Conservation (phyloP, 176 grass and related monocot genomes). For the Aegilops umbellulata region DNA sequence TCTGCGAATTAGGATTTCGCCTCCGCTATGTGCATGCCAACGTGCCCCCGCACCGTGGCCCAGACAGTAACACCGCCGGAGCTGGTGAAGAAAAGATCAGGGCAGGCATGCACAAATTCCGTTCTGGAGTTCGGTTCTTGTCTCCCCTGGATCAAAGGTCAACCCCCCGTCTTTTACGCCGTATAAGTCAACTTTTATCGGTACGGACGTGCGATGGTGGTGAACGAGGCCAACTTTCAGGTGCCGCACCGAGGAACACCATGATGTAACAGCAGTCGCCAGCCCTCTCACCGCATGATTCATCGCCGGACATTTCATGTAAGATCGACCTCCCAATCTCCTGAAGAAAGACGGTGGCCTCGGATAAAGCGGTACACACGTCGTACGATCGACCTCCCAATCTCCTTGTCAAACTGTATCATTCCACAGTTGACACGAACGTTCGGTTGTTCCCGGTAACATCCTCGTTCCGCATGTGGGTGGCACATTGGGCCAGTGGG, state of each 20-base stretch:
- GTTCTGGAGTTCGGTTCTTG: slow-evolving; percentile 31
- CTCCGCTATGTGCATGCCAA: not conserved
- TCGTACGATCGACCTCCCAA: not conserved
- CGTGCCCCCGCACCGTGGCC: not conserved
- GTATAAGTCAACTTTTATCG: not conserved
- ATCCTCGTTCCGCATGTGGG: not conserved
- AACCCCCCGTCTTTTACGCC: slow-evolving; percentile 5
- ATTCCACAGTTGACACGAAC: too few species aligned
- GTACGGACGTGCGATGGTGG: slow-evolving; percentile 1
- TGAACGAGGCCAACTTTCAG: slow-evolving; percentile 4
- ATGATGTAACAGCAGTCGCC: not conserved
- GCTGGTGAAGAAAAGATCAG: slow-evolving; percentile 1
- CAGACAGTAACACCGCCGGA: not conserved
- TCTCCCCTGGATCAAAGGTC: not conserved
- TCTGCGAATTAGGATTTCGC: not conserved
- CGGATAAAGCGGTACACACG: not conserved
- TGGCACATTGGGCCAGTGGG: not conserved
- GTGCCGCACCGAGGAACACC: slow-evolving; percentile 19
- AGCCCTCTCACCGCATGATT: not conserved
- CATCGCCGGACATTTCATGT: not conserved
- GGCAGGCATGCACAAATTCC: not conserved
- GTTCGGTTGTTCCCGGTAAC: too few species aligned
- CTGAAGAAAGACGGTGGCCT: not conserved
- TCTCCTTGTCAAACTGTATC: not conserved
- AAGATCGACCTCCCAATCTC: too few species aligned